These are phyloP conservation scores for Cystobasidium sp. DNA, from an alignment of 1,284 basidiomycete species.

Conservation along the genomic window DNA sequence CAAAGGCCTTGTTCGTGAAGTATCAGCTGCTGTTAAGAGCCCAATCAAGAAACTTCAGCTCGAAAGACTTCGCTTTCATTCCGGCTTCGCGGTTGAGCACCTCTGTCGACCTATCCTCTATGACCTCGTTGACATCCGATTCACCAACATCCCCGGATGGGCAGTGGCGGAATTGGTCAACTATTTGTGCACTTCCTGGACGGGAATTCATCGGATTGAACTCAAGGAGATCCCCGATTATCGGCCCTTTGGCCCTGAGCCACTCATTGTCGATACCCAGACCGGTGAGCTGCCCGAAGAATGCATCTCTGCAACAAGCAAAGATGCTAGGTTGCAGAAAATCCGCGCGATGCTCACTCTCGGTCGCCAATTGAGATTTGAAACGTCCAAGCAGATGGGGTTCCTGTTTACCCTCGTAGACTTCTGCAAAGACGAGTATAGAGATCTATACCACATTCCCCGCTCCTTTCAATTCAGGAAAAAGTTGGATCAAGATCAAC, in stretches of 20 bases:
- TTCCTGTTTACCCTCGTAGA: background rate
- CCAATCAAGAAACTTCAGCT: constrained; percentile 18
- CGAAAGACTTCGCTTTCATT: constrained; percentile 5
- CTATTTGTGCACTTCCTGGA: background rate
- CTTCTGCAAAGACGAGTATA: background rate
- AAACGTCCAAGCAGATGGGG: background rate
- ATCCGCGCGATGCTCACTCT: background rate
- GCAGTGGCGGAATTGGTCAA: background rate
- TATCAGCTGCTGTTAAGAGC: constrained; percentile 25
- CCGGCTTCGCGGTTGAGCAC: constrained; percentile 5
- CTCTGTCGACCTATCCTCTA: constrained; percentile 6
- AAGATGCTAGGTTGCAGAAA: background rate
- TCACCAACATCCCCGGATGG: background rate
- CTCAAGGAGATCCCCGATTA: background rate
- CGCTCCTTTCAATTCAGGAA: background rate
- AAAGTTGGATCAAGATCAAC: background rate
- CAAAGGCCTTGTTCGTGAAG: background rate
- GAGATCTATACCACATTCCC: background rate
- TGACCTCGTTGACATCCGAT: background rate
- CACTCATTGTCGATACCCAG: background rate
- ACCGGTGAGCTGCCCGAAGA: background rate
- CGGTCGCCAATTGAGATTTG: background rate
- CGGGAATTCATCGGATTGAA: background rate
- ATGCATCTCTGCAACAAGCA: too few relatives aligned
- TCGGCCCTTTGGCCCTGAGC: background rate